Conservation (phyloP, 345 rosid genomes). For the Acer campestre region DNA sequence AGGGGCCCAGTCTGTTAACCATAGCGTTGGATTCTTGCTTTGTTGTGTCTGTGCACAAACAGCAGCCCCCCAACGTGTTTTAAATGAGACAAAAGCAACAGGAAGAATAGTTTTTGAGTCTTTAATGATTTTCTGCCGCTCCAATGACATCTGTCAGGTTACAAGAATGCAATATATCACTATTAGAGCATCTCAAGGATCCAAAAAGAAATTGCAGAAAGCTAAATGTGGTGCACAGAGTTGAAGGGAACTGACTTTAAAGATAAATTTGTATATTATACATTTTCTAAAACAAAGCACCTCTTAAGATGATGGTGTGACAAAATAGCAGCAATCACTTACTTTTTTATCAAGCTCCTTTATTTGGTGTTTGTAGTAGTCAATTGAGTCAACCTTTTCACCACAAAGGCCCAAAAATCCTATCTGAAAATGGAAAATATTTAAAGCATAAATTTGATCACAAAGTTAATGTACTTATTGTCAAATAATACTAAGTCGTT, state of each 20-base stretch:
- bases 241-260: constrained; percentile 2
- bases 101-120: constrained; percentile 75
- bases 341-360: constrained; percentile 61
- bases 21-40: constrained; percentile 84
- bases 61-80: constrained; percentile 97
- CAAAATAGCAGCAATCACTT: constrained; percentile 28
- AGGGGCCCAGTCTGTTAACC: constrained; percentile 96
- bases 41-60: constrained; percentile 99
- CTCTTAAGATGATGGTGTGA: neutral
- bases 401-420: constrained; percentile 93
- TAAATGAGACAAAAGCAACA: constrained; percentile 87
- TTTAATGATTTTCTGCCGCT: constrained; percentile 69
- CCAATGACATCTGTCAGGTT: constrained; percentile 64
- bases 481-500: neutral
- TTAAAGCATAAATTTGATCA: constrained; percentile 5
- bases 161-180: constrained; percentile 7
- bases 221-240: constrained; percentile 5
- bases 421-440: constrained; percentile 47
- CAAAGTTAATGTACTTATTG: neutral
- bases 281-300: neutral
- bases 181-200: constrained; percentile 5
- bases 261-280: neutral
- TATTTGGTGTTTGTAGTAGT: constrained; percentile 70
- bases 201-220: constrained; percentile 8
- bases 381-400: constrained; percentile 72